Evolutionary conservation across 2,329 filamentous ascomycete species (phyloP), one percentile per base, ranked within the genome.

Genomic region (Aaosphaeria arxii): DNA sequence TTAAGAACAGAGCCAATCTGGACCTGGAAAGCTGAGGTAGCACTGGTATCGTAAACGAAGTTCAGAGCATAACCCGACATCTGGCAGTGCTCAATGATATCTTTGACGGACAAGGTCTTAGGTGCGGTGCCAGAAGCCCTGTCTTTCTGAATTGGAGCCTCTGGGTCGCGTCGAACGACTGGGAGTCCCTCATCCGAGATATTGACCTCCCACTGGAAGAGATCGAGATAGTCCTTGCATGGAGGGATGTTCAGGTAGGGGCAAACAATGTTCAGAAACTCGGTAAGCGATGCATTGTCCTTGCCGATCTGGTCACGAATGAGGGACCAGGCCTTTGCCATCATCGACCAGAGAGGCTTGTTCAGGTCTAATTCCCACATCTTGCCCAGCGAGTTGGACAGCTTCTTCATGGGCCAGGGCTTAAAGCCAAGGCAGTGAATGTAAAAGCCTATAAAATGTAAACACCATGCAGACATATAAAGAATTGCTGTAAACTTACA

Each of bases 311-410:
- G 67, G 55, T 81, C 78, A 42, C 79, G 74, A 42, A 80, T 70
- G 50, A 74, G 71, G 31, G 79, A 82, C 70, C 80, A 83, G 13
- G 78, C 76, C 58, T 79, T 80, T 42, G 78, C 76, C 48, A 82
- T 63, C 50, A 82, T 66, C 42, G 71, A 71, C 78, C 78, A 82
- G 54, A 78, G 74, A 50, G 72, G 70, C 56, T 78, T 74, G 67
- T 74, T 75, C 42, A 69, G 70, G 53, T 82, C 79, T 33, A 69
- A 64, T 43, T 71, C 63, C 80, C 79, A 83, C 50, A 81, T 67
- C 30, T 63, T 59, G 24, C 70, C 74, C 50, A 83, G 62, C 51
- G 75, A 69, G 11, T 72, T 73, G 38, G 79, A 83, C 46, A 78
- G 76, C 38, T 71, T 69, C 67, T 81, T 81, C 66, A 82, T 80